Conservation (phyloP, 192 early-diverging fungal species). For the Entomortierella parvispora region DNA sequence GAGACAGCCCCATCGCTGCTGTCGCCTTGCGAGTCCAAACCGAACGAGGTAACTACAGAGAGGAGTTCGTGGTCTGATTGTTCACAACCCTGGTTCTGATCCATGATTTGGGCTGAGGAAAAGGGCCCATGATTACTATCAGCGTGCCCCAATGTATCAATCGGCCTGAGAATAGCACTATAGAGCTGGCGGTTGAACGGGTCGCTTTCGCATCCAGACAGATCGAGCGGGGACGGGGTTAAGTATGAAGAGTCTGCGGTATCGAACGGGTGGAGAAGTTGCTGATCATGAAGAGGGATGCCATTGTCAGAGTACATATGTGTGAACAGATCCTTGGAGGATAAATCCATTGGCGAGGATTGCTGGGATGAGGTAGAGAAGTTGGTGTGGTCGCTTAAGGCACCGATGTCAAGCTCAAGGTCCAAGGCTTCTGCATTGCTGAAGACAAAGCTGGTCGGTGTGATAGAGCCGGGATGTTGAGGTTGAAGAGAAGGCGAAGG, state of each 20-base stretch:
- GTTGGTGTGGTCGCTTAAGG: not conserved
- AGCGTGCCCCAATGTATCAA: conserved; percentile 3
- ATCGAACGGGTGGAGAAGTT: not conserved
- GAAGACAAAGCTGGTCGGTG: not conserved
- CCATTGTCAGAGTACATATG: conserved; percentile 10
- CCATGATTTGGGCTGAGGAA: not conserved
- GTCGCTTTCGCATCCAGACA: conserved; percentile 10
- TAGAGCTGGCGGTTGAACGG: conserved; percentile 21
- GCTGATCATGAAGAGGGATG: not conserved
- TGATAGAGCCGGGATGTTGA: not conserved
- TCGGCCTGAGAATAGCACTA: conserved; percentile 19
- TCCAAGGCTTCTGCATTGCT: conserved; percentile 7
- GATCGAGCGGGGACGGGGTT: conserved; percentile 16
- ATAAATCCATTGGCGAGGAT: not conserved
- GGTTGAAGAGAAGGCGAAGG: not conserved
- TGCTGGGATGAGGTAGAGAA: not conserved
- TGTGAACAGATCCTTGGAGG: conserved; percentile 2
- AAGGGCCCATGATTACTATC: not conserved
- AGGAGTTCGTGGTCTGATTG: not conserved
- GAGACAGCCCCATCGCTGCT: not conserved
- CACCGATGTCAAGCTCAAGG: not conserved
- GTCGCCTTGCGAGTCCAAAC: not conserved
- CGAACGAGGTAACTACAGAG: not conserved
- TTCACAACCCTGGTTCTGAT: not conserved
- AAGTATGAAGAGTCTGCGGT: conserved; percentile 10